These are phyloP conservation scores for Paraconiothyrium sp. DNA, from an alignment of 2,329 filamentous ascomycete species.

Conservation along the genomic window DNA sequence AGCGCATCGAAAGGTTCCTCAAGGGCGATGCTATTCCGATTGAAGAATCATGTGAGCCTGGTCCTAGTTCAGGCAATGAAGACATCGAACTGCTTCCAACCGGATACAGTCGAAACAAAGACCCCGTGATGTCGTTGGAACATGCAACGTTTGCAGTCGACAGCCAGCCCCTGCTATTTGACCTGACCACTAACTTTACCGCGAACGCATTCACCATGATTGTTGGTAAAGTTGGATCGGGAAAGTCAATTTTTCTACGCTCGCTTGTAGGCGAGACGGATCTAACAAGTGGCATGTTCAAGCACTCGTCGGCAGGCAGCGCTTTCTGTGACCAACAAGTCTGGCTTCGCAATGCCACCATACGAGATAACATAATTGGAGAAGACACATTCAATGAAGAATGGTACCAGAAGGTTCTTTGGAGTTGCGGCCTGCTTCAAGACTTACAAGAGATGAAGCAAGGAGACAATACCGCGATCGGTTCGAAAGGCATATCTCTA, in stretches of 20 bases:
- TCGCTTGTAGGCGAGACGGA: constrained; percentile 28
- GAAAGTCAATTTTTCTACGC: constrained; percentile 49
- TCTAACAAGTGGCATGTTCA: constrained; percentile 21
- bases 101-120: not conserved
- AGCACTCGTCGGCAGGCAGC: constrained; percentile 19
- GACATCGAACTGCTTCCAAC: constrained; percentile 7
- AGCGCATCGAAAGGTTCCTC: constrained; percentile 16
- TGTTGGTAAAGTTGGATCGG: constrained; percentile 27
- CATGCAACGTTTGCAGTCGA: constrained; percentile 17
- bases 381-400: constrained; percentile 28
- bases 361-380: constrained; percentile 39
- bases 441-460: constrained; percentile 25
- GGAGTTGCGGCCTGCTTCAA: constrained; percentile 25
- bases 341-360: constrained; percentile 37
- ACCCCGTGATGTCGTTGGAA: not conserved
- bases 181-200: constrained; percentile 12
- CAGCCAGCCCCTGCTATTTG: constrained; percentile 18
- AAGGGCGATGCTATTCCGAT: not conserved
- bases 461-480: constrained; percentile 53
- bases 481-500: constrained; percentile 57
- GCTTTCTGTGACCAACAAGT: constrained; percentile 41
- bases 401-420: constrained; percentile 37
- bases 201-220: constrained; percentile 21
- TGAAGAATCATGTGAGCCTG: not conserved
- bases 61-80: not conserved